Percentiles rank a stretch among this genome's conserved stretches.
Evolutionary conservation across 169 alveolate species (phyloP).

Genomic region (Cryptosporidium viatorum): DNA sequence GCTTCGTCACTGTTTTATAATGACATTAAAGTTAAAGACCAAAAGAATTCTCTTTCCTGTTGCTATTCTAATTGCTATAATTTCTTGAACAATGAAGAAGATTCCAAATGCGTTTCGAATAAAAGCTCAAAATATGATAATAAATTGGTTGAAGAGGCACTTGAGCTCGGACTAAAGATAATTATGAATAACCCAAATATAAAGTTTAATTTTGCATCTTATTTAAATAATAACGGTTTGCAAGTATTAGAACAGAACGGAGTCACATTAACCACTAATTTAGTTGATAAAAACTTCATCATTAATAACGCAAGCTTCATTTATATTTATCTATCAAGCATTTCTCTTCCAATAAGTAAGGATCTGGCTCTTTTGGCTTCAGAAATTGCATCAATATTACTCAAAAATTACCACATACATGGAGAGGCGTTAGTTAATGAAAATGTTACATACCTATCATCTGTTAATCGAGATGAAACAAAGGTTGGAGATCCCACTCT

Average conservation of each 20-base stretch:
- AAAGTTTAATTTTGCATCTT: background rate
- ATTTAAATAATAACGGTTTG: background rate
- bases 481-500: background rate
- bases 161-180: slow-evolving; percentile 35
- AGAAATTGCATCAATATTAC: slow-evolving; percentile 18
- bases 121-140: background rate
- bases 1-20: background rate
- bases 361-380: slow-evolving; percentile 9
- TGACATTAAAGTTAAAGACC: background rate
- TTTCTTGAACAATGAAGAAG: background rate
- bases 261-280: background rate
- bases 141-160: slow-evolving; percentile 24
- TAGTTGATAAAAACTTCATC: slow-evolving; percentile 11
- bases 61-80: background rate
- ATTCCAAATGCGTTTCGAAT: background rate
- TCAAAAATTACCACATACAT: slow-evolving; percentile 4
- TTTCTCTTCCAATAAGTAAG: slow-evolving; percentile 4
- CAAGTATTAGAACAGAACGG: background rate
- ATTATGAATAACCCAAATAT: slow-evolving; percentile 6
- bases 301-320: slow-evolving; percentile 42
- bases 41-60: background rate
- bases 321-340: background rate
- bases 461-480: background rate
- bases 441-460: background rate
- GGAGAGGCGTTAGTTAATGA: slow-evolving; percentile 16